These are phyloP conservation scores for Naegleria fowleri DNA, from an alignment of 208 protist genomes.

Conservation along the genomic window DNA sequence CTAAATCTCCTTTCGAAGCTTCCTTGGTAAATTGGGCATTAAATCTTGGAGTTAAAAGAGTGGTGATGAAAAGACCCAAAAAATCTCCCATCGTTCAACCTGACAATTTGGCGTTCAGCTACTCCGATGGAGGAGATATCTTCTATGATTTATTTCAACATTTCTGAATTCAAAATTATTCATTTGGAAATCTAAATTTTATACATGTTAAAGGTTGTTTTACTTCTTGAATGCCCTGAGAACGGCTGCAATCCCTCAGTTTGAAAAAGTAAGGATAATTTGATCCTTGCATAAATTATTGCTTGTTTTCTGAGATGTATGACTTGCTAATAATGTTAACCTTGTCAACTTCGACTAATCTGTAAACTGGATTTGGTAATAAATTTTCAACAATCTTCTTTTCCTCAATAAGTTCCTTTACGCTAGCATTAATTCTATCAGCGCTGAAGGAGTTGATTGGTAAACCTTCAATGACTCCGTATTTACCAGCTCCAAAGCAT, in stretches of 20 bases:
- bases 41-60: neutral
- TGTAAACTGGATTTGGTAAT: conserved; percentile 16
- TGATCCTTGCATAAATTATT: neutral
- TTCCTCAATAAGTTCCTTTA: conserved; percentile 4
- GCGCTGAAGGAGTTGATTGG: conserved; percentile 29
- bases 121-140: neutral
- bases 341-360: conserved; percentile 1
- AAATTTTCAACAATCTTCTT: conserved; percentile 10
- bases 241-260: neutral
- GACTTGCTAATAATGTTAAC: neutral
- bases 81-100: neutral
- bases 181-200: too few relatives aligned
- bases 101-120: neutral
- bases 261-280: neutral
- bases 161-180: too few relatives aligned
- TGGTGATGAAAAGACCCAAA: neutral
- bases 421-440: neutral
- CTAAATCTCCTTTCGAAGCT: neutral
- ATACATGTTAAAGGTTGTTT: neutral
- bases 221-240: neutral
- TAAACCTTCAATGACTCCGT: conserved; percentile 66
- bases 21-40: neutral
- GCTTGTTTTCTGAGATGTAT: neutral
- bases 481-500: conserved; percentile 64
- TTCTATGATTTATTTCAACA: neutral